Conservation (phyloP, 2,329 filamentous ascomycete genomes). For the Hypoxylon sp. region DNA sequence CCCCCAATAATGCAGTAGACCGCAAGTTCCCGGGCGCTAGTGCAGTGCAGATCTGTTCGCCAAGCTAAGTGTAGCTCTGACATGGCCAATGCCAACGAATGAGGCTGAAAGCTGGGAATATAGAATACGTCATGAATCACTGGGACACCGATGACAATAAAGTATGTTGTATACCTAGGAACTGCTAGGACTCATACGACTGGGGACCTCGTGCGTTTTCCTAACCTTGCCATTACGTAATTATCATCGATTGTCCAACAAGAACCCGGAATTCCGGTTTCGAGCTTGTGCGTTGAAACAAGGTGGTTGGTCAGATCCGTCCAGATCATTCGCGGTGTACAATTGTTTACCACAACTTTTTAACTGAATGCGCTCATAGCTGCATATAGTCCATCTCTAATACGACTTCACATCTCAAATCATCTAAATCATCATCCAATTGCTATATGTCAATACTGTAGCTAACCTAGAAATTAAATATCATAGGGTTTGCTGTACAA, state of each 20-base stretch:
- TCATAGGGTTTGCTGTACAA: too few species aligned
- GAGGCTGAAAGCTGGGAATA: slow-evolving; percentile 33
- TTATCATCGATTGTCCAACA: slow-evolving; percentile 14
- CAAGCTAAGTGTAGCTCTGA: slow-evolving; percentile 23
- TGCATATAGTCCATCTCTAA: too few species aligned
- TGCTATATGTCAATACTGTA: too few species aligned
- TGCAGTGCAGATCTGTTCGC: slow-evolving; percentile 32
- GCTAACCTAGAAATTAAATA: too few species aligned
- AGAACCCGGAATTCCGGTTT: slow-evolving; percentile 1
- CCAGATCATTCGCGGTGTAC: background rate
- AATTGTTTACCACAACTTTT: background rate
- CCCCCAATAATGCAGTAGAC: slow-evolving; percentile 25
- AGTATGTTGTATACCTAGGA: background rate
- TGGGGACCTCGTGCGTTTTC: background rate
- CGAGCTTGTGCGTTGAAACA: background rate
- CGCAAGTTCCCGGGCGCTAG: slow-evolving; percentile 42
- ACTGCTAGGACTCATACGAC: background rate
- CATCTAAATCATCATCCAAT: too few species aligned
- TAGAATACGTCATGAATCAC: slow-evolving; percentile 36
- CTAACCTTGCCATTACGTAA: slow-evolving; percentile 5
- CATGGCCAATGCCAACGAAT: slow-evolving; percentile 36
- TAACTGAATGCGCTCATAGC: background rate
- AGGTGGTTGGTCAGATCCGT: background rate
- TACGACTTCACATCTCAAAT: too few species aligned
- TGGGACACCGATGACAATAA: slow-evolving; percentile 11